These are phyloP conservation scores for Cytospora schulzeri DNA, from an alignment of 2,329 filamentous ascomycete species.

Conservation along the genomic window DNA sequence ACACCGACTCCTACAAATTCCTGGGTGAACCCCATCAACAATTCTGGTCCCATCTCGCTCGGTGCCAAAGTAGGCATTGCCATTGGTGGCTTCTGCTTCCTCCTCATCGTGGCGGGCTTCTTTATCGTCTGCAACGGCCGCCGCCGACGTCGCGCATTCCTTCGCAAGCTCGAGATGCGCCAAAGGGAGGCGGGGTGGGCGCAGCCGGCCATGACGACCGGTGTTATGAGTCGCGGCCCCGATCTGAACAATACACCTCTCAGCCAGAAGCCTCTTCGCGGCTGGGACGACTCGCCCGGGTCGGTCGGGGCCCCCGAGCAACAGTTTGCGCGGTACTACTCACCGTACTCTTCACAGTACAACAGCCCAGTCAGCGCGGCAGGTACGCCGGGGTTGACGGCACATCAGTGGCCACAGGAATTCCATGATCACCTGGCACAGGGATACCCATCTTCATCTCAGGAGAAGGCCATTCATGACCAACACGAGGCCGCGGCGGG, in stretches of 20 bases:
- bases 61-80: constrained; percentile 62
- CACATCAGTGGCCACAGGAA: constrained; percentile 40
- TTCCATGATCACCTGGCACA: constrained; percentile 27
- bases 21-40: constrained; percentile 42
- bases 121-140: constrained; percentile 59
- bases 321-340: constrained; percentile 50
- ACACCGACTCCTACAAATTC: constrained; percentile 46
- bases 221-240: constrained; percentile 32
- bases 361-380: constrained; percentile 57
- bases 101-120: constrained; percentile 53
- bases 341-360: constrained; percentile 62
- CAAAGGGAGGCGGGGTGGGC: constrained; percentile 47
- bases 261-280: constrained; percentile 54
- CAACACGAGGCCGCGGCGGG: constrained; percentile 17
- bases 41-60: constrained; percentile 51
- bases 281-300: constrained; percentile 57
- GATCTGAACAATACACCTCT: constrained; percentile 55
- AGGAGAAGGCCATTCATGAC: constrained; percentile 29
- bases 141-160: constrained; percentile 54
- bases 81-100: constrained; percentile 50
- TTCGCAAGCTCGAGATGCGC: constrained; percentile 49
- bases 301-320: constrained; percentile 41
- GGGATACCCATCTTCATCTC: constrained; percentile 32
- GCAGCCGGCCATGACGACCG: constrained; percentile 34
- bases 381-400: constrained; percentile 37